Evolutionary conservation across 192 early-diverging fungal species (phyloP), one percentile per base, ranked within the genome.

Genomic region (Chytriomyces confervae): DNA sequence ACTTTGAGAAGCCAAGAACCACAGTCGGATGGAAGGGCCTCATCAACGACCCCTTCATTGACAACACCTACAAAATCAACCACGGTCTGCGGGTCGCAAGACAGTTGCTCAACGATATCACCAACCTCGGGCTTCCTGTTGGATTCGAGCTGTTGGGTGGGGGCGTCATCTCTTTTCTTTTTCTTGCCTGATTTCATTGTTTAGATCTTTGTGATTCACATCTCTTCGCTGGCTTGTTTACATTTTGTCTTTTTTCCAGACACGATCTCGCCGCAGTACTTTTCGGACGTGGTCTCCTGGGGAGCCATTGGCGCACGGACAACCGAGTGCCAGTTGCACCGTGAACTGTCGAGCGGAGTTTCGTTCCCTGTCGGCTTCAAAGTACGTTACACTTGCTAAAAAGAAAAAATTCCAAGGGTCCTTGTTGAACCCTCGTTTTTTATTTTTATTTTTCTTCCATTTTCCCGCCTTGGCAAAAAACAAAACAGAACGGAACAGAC

Each of bases 331-430:
- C 97, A 98, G 80, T 85, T 97, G 36, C 96, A 98, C 81, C 90
- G 97, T 63, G 97, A 98, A 80, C 88, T 98, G 49, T 94, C 97
- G 6, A 95, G 93, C 3, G 97, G 97, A 10, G 89, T 94, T 16
- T 96, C 95, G 60, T 94, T 96, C 89, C 96, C 97, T 8, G 92
- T 98, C n/a, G 97, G 97, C 0, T 97, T 98, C 91, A 98, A 98
- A 87, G 75, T 76, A 13, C 9, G 20, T 9, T 10, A 10, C 18
- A 53, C 48, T 44, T 24, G 2, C 47, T 18, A 27, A 27, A 27
- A 27, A 0, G 0, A 27, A 16, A 66, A 61, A n/a, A 27, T 66
- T 50, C 51, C 51, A 10, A 36, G 72, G 24, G 27, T 67, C 62
- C 8, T 57, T 48, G 36, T 36, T 36, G 36, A 36, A 36, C 36